Evolutionary conservation across 208 protist genomes (phyloP).

Genomic region (Crithidia sp.): DNA sequence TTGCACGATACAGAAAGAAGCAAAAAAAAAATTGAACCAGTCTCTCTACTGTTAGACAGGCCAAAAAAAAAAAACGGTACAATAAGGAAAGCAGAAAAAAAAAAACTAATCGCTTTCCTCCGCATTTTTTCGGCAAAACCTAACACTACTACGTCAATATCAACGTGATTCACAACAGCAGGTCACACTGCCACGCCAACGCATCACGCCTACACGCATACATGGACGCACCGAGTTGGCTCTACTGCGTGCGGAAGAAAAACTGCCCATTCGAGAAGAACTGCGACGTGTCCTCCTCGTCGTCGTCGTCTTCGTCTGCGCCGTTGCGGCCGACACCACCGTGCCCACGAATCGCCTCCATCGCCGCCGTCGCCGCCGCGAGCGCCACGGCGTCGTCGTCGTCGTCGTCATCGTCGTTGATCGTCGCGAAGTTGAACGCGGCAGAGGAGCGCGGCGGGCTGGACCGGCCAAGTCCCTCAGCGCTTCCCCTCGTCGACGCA

Average conservation of each 20-base stretch:
- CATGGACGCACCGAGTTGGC: not conserved
- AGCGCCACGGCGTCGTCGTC: constrained; percentile 36
- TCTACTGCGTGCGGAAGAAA: constrained; percentile 31
- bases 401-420: constrained; percentile 42
- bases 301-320: constrained; percentile 31
- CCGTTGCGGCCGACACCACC: constrained; percentile 22
- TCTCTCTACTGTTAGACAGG: no score
- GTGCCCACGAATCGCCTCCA: constrained; percentile 32
- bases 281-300: constrained; percentile 20
- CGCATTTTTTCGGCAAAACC: no score
- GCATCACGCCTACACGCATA: not conserved
- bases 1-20: no score
- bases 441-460: not conserved
- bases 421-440: constrained; percentile 18
- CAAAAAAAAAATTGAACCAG: no score
- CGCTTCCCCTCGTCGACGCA: no score
- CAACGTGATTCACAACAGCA: no score
- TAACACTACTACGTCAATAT: no score
- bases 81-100: no score
- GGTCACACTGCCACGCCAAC: not conserved
- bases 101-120: no score
- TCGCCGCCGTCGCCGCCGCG: constrained; percentile 34
- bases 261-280: constrained; percentile 37
- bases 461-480: not conserved
- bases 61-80: no score